Evolutionary conservation across 225 moss, liverwort and hornwort species (phyloP).

Genomic region (Sphagnum contortum): DNA sequence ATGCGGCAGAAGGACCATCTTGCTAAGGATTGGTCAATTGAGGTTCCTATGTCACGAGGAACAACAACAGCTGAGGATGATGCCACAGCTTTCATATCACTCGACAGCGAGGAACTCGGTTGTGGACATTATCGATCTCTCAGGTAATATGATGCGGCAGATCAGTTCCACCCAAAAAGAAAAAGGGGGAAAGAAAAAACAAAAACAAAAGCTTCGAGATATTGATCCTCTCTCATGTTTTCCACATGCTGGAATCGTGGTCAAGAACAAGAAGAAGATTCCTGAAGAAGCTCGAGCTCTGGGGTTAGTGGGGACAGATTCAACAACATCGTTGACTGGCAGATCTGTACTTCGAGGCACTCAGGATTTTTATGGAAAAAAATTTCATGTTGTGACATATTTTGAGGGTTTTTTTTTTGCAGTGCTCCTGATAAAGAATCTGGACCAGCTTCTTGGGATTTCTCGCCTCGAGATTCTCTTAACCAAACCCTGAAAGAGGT

Average conservation of each 20-base stretch:
- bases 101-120: conserved; percentile 8
- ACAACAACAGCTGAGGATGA: conserved; percentile 2
- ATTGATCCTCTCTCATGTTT: too few relatives aligned
- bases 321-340: too few relatives aligned
- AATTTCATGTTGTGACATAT: too few relatives aligned
- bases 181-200: too few relatives aligned
- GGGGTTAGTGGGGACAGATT: neutral
- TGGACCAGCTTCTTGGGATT: conserved; percentile 46
- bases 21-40: conserved; percentile 21
- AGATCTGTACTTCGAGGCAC: too few relatives aligned
- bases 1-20: conserved; percentile 16
- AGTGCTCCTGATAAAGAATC: conserved; percentile 71
- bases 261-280: neutral
- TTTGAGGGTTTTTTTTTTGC: conserved; percentile 6
- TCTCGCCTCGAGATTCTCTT: conserved; percentile 59
- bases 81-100: neutral
- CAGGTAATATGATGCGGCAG: conserved; percentile 23
- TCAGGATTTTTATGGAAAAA: too few relatives aligned
- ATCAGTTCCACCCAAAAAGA: too few relatives aligned
- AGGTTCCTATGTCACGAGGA: conserved; percentile 12
- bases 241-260: too few relatives aligned
- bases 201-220: neutral
- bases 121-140: conserved; percentile 66
- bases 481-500: conserved; percentile 80
- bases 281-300: neutral